Percentiles rank a stretch among this genome's conserved stretches.
These are phyloP conservation scores for Combretum micranthum DNA, from an alignment of 345 rosid species.

Conservation along the genomic window DNA sequence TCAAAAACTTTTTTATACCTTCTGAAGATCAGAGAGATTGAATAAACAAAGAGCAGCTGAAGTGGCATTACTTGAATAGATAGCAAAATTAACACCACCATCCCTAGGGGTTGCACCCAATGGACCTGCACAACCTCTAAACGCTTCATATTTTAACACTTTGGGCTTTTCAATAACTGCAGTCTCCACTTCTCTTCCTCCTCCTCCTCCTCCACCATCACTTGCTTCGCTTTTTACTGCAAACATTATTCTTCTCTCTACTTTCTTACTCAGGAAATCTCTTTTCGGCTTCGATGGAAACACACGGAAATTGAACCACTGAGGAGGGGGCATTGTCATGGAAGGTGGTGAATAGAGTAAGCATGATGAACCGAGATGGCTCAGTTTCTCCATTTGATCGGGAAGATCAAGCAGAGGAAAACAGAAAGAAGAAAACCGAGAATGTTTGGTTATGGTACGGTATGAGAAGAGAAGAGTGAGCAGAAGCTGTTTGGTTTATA, in stretches of 20 bases:
- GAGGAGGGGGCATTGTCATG: no score
- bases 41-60: slow-evolving; percentile 75
- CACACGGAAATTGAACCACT: no score
- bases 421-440: no score
- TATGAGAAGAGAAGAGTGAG: no score
- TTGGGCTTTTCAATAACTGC: slow-evolving; percentile 36
- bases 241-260: neutral
- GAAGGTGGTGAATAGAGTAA: no score
- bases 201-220: slow-evolving; percentile 10
- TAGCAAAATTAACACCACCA: slow-evolving; percentile 79
- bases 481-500: no score
- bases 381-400: no score
- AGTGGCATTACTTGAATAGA: slow-evolving; percentile 62
- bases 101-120: slow-evolving; percentile 65
- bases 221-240: neutral
- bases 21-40: slow-evolving; percentile 47
- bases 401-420: no score
- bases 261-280: neutral
- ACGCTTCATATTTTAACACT: slow-evolving; percentile 29
- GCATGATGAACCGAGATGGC: no score
- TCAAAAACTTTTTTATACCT: slow-evolving; percentile 28
- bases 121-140: slow-evolving; percentile 61
- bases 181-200: slow-evolving; percentile 31
- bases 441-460: no score
- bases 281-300: no score